phyloP scores from a whole-genome alignment of 179 eudicot species.

The Actinidia arguta region DNA sequence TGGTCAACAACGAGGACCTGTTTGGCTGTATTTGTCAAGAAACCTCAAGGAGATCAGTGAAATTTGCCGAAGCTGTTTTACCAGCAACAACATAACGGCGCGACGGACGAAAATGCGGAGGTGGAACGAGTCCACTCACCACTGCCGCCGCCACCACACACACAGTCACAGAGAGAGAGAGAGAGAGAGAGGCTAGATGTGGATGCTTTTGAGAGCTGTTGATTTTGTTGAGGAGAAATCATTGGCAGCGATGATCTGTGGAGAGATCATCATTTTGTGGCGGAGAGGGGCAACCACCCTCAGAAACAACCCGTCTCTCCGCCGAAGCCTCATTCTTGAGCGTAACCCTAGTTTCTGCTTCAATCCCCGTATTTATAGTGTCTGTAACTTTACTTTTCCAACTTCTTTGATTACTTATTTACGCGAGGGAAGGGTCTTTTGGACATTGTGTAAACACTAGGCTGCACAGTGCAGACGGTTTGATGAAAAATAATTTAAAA shows the following conservation, averaged over 20 bases:
- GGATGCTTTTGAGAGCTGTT: too few species aligned
- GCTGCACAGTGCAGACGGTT: too few species aligned
- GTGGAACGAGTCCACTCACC: too few species aligned
- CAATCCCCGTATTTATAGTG: neutral
- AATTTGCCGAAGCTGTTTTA: neutral
- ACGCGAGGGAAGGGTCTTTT: too few species aligned
- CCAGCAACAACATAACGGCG: neutral
- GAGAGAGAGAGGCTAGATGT: too few species aligned
- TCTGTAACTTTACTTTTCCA: neutral
- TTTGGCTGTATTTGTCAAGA: neutral
- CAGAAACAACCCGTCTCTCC: slow-evolving; percentile 10
- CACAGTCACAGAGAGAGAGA: neutral
- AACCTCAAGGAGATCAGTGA: slow-evolving; percentile 3
- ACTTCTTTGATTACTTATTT: neutral
- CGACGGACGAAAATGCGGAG: too few species aligned
- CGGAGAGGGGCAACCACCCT: slow-evolving; percentile 26
- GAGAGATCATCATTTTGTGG: neutral
- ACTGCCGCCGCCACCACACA: too few species aligned
- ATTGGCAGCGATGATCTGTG: slow-evolving; percentile 6
- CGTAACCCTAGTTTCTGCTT: neutral
- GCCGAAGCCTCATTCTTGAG: slow-evolving; percentile 17
- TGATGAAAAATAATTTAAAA: too few species aligned
- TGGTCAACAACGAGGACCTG: neutral
- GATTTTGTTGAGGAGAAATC: slow-evolving; percentile 18
- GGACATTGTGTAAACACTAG: too few species aligned